Base-by-base conservation (phyloP, 75 land plant species). In the Isoetes taiwanensis region DNA sequence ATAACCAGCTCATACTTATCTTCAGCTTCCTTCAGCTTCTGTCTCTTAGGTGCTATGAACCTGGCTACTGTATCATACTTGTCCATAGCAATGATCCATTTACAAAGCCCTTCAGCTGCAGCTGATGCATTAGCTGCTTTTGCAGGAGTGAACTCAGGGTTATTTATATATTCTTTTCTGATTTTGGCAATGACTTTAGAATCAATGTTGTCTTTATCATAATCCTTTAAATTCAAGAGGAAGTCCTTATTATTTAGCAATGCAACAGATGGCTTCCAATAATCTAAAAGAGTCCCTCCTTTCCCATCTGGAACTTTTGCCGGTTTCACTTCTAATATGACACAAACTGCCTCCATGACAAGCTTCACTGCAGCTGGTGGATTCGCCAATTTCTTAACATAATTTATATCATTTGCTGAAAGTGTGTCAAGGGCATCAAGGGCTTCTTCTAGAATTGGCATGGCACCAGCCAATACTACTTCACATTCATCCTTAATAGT, bases 21-120 rank as follows among this genome's bases (percentile, higher is more conserved):
- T 38, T 71, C 74, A 0, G 74, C 74, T 16, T 57, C 57, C 43
- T 46, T 65, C 0, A 71, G 52, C 43, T 71, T 71, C 8, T 56
- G 59, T 39, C 40, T 57, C 33, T 71, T 71, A 21, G 74, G 74
- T 10, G 69, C 74, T 1, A 71, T 68, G 30, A 71, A 68, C 55
- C 54, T 64, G 14, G 74, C 74, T 2, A 71, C 74, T 8, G 55
- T 52, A 42, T 71, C 74, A 54, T 71, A 71, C 41, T 71, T 71
- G 21, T 71, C 74, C 74, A 71, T 71, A 8, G 74, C 74, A 46
- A 71, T 59, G 56, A 71, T 71, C 74, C 74, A 71, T 40, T 71
- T 71, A 56, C 74, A 71, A 39, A 71, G 32, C 14, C 74, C 74
- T 37, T 71, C 74, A 24, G 74, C 74, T n/a, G 74, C 74, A 32